Evolutionary conservation across 495 filamentous ascomycete species (phyloP).

Genomic region (Filosporella fistucella): DNA sequence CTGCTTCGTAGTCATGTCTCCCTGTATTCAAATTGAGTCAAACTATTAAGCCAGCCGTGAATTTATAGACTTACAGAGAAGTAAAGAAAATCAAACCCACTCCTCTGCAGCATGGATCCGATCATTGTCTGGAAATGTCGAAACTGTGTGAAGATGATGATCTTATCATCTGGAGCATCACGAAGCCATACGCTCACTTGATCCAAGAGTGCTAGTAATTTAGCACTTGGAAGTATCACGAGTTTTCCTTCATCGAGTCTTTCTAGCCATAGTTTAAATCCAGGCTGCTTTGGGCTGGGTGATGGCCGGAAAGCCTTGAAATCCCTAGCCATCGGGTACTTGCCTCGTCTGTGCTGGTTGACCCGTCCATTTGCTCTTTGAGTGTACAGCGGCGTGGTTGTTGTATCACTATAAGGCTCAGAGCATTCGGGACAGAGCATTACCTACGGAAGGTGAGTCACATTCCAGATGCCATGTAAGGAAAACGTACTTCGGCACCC

Average conservation of each 20-base stretch:
- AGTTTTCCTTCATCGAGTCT: not conserved
- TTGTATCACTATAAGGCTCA: not conserved
- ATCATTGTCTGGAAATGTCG: conserved; percentile 2
- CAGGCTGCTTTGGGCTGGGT: too few relatives aligned
- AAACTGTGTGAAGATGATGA: conserved; percentile 18
- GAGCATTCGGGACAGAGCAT: not conserved
- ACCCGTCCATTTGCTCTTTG: too few relatives aligned
- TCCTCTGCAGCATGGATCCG: not conserved
- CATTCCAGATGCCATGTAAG: not conserved
- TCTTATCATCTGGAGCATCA: conserved; percentile 32
- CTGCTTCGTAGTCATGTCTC: conserved; percentile 10
- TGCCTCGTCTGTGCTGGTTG: too few relatives aligned
- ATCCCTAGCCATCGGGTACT: too few relatives aligned
- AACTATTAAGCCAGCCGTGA: not conserved
- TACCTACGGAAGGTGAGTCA: not conserved
- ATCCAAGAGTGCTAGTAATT: conserved; percentile 21
- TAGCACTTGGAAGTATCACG: conserved; percentile 21
- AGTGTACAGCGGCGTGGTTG: not conserved
- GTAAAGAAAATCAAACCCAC: conserved; percentile 8
- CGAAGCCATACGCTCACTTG: conserved; percentile 21
- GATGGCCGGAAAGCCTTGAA: too few relatives aligned
- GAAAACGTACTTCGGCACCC: conserved; percentile 1
- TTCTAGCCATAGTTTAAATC: not conserved
- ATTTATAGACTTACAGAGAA: conserved; percentile 5
- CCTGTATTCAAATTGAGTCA: conserved; percentile 7